These are phyloP conservation scores for Solanum sitiens DNA, from an alignment of 257 asterid genomes.

Conservation along the genomic window DNA sequence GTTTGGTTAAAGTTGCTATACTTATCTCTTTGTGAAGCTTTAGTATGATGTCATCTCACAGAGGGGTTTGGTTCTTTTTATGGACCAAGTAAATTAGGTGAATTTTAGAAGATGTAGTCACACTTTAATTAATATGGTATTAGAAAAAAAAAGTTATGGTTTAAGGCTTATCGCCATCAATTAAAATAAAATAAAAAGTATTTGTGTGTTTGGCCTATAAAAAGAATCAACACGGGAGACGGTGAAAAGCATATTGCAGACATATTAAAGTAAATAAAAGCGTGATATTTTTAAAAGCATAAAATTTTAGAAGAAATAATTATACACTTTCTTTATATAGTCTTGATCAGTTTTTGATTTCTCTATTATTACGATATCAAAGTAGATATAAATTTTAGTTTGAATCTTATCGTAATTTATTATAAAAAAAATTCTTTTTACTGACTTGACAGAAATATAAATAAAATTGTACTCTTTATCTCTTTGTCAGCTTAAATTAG, in stretches of 20 bases:
- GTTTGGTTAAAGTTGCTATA: too few relatives aligned
- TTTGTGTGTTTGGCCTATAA: background rate
- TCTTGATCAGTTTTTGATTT: background rate
- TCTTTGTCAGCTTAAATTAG: background rate
- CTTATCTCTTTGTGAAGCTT: background rate
- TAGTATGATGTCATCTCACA: background rate
- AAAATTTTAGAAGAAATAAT: background rate
- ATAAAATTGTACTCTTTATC: background rate
- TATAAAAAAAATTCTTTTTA: background rate
- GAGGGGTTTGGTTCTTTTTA: background rate
- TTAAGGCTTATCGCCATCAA: background rate
- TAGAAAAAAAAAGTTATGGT: background rate
- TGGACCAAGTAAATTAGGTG: background rate
- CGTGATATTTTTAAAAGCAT: background rate
- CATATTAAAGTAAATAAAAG: background rate
- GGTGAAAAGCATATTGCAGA: background rate
- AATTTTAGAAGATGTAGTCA: background rate
- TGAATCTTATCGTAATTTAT: background rate
- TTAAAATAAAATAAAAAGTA: background rate
- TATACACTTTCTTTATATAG: too few relatives aligned
- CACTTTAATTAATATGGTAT: background rate
- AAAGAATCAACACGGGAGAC: background rate
- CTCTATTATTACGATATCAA: background rate
- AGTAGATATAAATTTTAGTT: background rate
- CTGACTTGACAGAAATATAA: too few relatives aligned